Evolutionary conservation across 768 basidiomycete genomes (phyloP).

Genomic region (Boletales sp.): DNA sequence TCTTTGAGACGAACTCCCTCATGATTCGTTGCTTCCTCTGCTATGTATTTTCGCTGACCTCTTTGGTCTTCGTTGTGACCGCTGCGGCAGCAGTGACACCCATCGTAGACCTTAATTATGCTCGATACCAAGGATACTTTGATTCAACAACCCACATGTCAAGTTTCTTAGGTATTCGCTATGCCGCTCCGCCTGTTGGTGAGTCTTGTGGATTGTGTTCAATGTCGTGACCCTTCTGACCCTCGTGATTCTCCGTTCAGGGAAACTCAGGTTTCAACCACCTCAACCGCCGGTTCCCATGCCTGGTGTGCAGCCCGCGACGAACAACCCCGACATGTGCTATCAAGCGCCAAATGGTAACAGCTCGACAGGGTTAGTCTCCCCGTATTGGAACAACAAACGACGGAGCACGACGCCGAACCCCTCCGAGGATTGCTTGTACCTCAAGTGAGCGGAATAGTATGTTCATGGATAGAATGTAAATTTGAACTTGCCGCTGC

Average conservation of each 20-base stretch:
- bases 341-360: slow-evolving; percentile 13
- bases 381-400: no score
- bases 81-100: not conserved
- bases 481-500: no score
- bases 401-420: not conserved
- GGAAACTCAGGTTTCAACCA: slow-evolving; percentile 24
- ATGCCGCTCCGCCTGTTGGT: slow-evolving; percentile 49
- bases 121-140: slow-evolving; percentile 26
- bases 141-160: slow-evolving; percentile 20
- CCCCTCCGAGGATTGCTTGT: slow-evolving; percentile 33
- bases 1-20: not conserved
- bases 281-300: slow-evolving; percentile 22
- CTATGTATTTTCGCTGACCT: not conserved
- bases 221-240: not conserved
- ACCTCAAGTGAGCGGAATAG: slow-evolving; percentile 12
- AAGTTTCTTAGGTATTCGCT: slow-evolving; percentile 34
- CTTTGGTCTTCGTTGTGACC: not conserved
- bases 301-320: slow-evolving; percentile 26
- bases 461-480: not conserved
- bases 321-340: slow-evolving; percentile 23
- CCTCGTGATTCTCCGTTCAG: not conserved
- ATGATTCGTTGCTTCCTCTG: slow-evolving; percentile 2
- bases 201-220: not conserved
- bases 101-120: slow-evolving; percentile 29
- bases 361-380: not conserved